Percentiles rank a stretch among this genome's conserved stretches.
phyloP scores from a whole-genome alignment of 495 filamentous ascomycete species.

The Xylaria sp. region DNA sequence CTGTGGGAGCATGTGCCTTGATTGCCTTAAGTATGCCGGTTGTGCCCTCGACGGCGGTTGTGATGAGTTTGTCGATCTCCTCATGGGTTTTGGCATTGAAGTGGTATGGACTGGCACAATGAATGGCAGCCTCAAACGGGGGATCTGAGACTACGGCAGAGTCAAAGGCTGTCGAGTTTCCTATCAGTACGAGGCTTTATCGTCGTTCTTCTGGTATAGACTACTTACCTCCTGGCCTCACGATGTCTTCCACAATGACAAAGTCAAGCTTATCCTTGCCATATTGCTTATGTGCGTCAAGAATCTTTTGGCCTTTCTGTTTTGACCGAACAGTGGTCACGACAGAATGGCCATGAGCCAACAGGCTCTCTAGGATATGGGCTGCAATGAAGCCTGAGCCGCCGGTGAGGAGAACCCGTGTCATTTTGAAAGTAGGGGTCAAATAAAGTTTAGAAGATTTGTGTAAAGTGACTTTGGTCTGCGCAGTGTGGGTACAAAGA shows the following conservation, averaged over 20 bases:
- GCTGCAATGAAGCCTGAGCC: constrained; percentile 39
- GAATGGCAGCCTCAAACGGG: constrained; percentile 49
- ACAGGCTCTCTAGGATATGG: constrained; percentile 33
- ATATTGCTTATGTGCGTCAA: constrained; percentile 37
- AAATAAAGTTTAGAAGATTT: no score
- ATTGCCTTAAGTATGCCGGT: constrained; percentile 49
- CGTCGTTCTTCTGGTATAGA: no score
- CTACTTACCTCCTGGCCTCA: constrained; percentile 39
- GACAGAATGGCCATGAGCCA: constrained; percentile 36
- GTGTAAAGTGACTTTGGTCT: no score
- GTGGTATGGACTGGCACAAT: constrained; percentile 55
- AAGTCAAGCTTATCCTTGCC: constrained; percentile 35
- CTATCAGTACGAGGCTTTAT: background rate
- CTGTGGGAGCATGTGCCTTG: constrained; percentile 39
- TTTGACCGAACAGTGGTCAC: constrained; percentile 50
- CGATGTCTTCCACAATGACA: constrained; percentile 47
- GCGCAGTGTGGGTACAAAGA: no score
- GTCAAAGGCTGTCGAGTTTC: background rate
- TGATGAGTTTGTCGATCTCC: constrained; percentile 26
- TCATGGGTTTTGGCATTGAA: constrained; percentile 32
- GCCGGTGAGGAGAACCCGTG: constrained; percentile 20
- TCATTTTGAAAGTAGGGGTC: background rate
- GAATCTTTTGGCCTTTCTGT: constrained; percentile 47
- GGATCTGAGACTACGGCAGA: constrained; percentile 38
- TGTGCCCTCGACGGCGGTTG: constrained; percentile 52